Percentiles rank a stretch among this genome's conserved stretches.
Conservation (phyloP, 2,329 filamentous ascomycete species). For the Meredithiella fracta region DNA sequence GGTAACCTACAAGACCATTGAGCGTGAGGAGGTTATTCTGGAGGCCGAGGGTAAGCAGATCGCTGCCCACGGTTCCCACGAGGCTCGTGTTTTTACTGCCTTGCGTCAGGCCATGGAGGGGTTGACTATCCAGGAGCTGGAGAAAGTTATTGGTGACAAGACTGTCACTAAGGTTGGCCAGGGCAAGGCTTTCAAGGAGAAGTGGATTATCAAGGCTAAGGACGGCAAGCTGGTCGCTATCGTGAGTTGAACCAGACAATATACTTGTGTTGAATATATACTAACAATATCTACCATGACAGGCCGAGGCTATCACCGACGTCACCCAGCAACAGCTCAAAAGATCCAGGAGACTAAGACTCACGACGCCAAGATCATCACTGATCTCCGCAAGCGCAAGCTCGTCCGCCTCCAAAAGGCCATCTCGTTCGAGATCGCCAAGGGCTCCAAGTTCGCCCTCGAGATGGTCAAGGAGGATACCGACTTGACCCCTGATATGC, state of each 20-base stretch:
- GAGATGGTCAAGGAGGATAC: constrained; percentile 88
- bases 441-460: constrained; percentile 75
- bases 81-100: constrained; percentile 67
- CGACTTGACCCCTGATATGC: constrained; percentile 86
- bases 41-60: constrained; percentile 61
- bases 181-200: constrained; percentile 79
- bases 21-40: constrained; percentile 59
- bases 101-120: constrained; percentile 58
- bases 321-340: constrained; percentile 59
- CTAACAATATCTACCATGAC: background rate
- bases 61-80: constrained; percentile 60
- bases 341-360: constrained; percentile 53
- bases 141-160: constrained; percentile 54
- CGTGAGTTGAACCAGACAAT: constrained; percentile 22
- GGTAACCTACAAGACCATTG: constrained; percentile 70
- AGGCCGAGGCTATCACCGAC: constrained; percentile 63
- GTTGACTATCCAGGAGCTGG: constrained; percentile 60
- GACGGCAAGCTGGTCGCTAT: constrained; percentile 38
- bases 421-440: constrained; percentile 66
- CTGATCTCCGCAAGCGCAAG: constrained; percentile 84
- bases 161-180: constrained; percentile 69
- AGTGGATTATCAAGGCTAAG: constrained; percentile 50
- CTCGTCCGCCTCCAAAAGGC: constrained; percentile 70
- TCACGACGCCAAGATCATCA: constrained; percentile 58
- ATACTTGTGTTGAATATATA: background rate